Base-by-base conservation (phyloP, 805 yeast genomes). In the Suhomyces pyralidae region DNA sequence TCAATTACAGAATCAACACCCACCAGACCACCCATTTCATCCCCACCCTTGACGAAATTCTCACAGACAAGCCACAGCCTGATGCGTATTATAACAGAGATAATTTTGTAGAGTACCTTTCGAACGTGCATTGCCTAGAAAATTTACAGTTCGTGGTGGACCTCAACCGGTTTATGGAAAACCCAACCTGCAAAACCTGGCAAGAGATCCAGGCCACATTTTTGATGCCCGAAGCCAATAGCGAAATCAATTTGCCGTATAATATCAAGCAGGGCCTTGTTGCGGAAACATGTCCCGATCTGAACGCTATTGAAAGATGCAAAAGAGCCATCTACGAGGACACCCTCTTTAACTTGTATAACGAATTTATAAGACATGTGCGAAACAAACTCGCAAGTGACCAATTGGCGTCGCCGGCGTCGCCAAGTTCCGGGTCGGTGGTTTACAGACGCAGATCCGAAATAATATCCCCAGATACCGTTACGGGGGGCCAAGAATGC, bases 161-260 rank as follows among this genome's bases (percentile, higher is more conserved):
- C 43, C 51, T 67, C 19, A 64, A 66, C 51, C 42, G 48, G 4
- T 61, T 58, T 43, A 51, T 62, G 22, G 26, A n/a, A 17, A 26
- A 25, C 51, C 59, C 50, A 52, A 59, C 51, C 46, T 45, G 42
- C 46, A 49, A 45, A 5, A 55, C 54, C 40, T 73, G 78, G 78
- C 46, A 55, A 17, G 46, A 48, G 12, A 65, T 73, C 19, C 62
- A 65, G 51, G 53, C 57, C 36, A 56, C 52, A 28, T 73, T 66
- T 55, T 51, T 73, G 14, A 51, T 60, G n/a, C 60, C 61, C 5
- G 66, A 69, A 36, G 61, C 72, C 2, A 52, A 56, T 12, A 68
- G 65, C 51, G 77, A 73, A 51, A 62, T 73, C 51, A 73, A 73
- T 48, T 50, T 73, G 5, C 73, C 77, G 1, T 61, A 59, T 46